Conservation (phyloP, 2,329 filamentous ascomycete species). For the Penicillium digitatum region DNA sequence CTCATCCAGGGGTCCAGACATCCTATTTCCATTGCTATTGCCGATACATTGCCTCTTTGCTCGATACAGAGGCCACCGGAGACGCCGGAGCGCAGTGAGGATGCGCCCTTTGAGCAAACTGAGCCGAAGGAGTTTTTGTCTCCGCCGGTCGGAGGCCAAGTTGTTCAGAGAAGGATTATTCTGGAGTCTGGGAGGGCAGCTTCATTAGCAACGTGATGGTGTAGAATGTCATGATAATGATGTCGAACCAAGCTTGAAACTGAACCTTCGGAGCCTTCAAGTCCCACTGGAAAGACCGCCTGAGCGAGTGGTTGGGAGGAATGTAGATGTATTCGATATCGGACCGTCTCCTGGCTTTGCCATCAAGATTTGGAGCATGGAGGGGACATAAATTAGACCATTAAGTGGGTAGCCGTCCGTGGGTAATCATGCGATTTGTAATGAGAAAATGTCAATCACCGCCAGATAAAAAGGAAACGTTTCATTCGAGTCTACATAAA, state of each 20-base stretch:
- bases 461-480: conserved; percentile 5
- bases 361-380: background rate
- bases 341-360: background rate
- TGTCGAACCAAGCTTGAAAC: background rate
- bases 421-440: conserved; percentile 13
- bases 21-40: conserved; percentile 20
- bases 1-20: conserved; percentile 32
- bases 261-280: background rate
- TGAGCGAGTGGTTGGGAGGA: too few relatives aligned
- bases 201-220: background rate
- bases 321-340: background rate
- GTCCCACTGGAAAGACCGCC: background rate
- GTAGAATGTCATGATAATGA: background rate
- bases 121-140: conserved; percentile 13
- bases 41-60: conserved; percentile 24
- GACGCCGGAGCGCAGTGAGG: conserved; percentile 8
- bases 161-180: conserved; percentile 12
- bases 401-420: background rate
- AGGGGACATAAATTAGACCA: background rate
- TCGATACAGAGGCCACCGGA: conserved; percentile 14
- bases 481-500: conserved; percentile 20
- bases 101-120: conserved; percentile 1
- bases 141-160: background rate
- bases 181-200: conserved; percentile 5
- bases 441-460: background rate